Evolutionary conservation across 116 monocot genomes (phyloP), one percentile per base, ranked within the genome.

Genomic region (Phalaenopsis hybrid): DNA sequence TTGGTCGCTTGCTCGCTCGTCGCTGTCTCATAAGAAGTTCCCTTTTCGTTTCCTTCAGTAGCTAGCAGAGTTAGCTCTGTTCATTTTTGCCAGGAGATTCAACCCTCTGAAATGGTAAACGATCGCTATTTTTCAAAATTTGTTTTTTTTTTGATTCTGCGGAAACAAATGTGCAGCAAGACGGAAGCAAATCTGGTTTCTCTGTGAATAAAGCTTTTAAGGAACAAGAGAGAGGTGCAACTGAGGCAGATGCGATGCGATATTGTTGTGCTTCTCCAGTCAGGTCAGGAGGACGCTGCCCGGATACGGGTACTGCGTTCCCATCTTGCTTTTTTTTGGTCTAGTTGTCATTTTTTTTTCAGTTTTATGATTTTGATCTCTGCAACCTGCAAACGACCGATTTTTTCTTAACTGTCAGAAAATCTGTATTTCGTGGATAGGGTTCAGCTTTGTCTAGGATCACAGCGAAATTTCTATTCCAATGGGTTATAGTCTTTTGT

Each of bases 171-270:
- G 78, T 41, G 85, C 84, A 95, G 95, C 81, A 95, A 95, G 81
- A 91, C 93, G 74, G 87, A 91, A 87, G 87, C 88, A 50, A 90
- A 84, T 81, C 68, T 89, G 76, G 89, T 88, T 82, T 75, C 80
- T 20, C 86, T 89, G 23, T 81, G 92, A 84, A 89, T 92, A 25
- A 92, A 92, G 86, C 86, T 92, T 8, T 81, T 95, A 82, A 85
- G 89, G 84, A 92, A 92, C 83, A 77, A 81, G 86, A 85, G 92
- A 55, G 89, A 92, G 82, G 85, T 70, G 51, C 88, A 86, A 75
- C 84, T 95, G 65, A 81, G 86, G 70, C 88, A 91, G 87, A 93
- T 95, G 95, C 80, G 90, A 55, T 88, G 91, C 78, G 95, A 95
- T 76, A 82, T 95, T 51, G 91, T 91, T 50, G 18, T 70, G 81